Evolutionary conservation across 805 yeast species (phyloP).

Genomic region (Komagataella mondaviorum): DNA sequence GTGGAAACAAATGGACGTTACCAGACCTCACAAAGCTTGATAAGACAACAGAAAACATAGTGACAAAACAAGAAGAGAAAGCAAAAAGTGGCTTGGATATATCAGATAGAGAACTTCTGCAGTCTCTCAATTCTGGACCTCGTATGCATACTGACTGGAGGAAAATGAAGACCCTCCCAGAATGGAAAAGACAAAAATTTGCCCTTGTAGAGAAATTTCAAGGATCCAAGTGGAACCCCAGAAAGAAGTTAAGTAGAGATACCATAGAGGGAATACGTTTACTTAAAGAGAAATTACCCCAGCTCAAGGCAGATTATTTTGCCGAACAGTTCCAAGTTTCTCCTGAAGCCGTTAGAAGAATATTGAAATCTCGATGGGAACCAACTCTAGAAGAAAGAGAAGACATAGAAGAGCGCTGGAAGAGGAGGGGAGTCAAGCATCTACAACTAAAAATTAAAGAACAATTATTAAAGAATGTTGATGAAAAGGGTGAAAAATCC

Average conservation of each 20-base stretch:
- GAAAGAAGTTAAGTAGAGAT: conserved; percentile 49
- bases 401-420: conserved; percentile 36
- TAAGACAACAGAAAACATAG: conserved; percentile 9
- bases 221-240: conserved; percentile 51
- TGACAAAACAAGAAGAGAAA: conserved; percentile 5
- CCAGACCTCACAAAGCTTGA: conserved; percentile 19
- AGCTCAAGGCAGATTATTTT: conserved; percentile 40
- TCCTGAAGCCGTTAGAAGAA: conserved; percentile 74
- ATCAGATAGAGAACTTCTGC: conserved; percentile 6
- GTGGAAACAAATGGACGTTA: conserved; percentile 19
- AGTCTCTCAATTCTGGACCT: conserved; percentile 10
- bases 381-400: conserved; percentile 47
- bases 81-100: conserved; percentile 5
- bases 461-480: not conserved
- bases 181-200: conserved; percentile 60
- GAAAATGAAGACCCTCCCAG: conserved; percentile 26
- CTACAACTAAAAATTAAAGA: not conserved
- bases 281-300: conserved; percentile 44
- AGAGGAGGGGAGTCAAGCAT: conserved; percentile 26
- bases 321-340: conserved; percentile 56
- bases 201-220: conserved; percentile 50
- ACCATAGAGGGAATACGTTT: conserved; percentile 53
- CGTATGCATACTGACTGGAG: conserved; percentile 32
- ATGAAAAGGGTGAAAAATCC: not conserved
- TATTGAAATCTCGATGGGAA: conserved; percentile 63